Percentiles rank a stretch among this genome's conserved stretches.
phyloP scores from a whole-genome alignment of 306 rosid species.

The apple (Malus domestica) region ASM211411v1 NC_041803.1:41651501-41652000 shows the following conservation, averaged over 20 bases:
- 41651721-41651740: background rate
- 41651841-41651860: conserved; percentile 2
- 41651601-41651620: background rate
- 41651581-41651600: background rate
- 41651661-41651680: background rate
- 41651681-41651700: background rate
- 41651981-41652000: conserved; percentile 36
- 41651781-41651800: background rate
- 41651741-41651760: background rate
- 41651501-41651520: background rate
- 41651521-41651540: background rate
- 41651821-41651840: background rate
- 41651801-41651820: background rate
- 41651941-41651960: conserved; percentile 60
- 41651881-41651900: conserved; percentile 71
- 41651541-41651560: background rate
- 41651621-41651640: background rate
- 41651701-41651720: background rate
- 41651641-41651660: background rate
- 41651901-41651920: conserved; percentile 60
- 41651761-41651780: background rate
- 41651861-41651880: conserved; percentile 56
- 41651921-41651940: conserved; percentile 48
- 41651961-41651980: conserved; percentile 56
- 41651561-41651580: background rate